These are phyloP conservation scores for Hordeum pubiflorum DNA, from an alignment of 202 grass and related monocot genomes.

Conservation along the genomic window DNA sequence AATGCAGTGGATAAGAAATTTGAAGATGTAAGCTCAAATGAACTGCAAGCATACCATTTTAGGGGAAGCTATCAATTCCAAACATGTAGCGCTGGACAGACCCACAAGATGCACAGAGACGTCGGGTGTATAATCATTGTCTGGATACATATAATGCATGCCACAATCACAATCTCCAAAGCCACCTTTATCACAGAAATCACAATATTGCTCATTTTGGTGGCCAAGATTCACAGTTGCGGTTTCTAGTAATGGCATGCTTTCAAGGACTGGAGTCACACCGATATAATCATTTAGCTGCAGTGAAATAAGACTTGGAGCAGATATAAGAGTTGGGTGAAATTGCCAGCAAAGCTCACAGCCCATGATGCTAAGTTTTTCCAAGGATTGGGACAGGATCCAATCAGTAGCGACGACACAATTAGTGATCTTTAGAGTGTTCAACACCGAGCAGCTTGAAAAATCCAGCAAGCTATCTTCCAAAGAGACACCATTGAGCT, in stretches of 20 bases:
- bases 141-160: neutral
- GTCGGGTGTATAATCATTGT: neutral
- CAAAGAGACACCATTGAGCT: neutral
- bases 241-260: neutral
- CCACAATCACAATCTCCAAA: neutral
- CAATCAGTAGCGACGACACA: neutral
- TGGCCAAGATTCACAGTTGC: neutral
- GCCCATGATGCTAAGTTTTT: neutral
- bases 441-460: neutral
- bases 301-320: slow-evolving; percentile 17
- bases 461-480: neutral
- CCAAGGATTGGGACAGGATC: neutral
- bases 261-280: neutral
- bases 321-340: neutral
- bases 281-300: neutral
- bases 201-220: neutral
- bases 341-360: neutral
- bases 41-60: neutral
- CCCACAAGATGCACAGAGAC: neutral
- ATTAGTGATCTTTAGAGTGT: neutral
- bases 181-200: neutral
- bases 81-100: neutral
- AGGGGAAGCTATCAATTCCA: neutral
- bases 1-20: neutral
- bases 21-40: neutral